Evolutionary conservation across 2,329 filamentous ascomycete genomes (phyloP), one percentile per base, ranked within the genome.

Genomic region (Cladosporium sp.): DNA sequence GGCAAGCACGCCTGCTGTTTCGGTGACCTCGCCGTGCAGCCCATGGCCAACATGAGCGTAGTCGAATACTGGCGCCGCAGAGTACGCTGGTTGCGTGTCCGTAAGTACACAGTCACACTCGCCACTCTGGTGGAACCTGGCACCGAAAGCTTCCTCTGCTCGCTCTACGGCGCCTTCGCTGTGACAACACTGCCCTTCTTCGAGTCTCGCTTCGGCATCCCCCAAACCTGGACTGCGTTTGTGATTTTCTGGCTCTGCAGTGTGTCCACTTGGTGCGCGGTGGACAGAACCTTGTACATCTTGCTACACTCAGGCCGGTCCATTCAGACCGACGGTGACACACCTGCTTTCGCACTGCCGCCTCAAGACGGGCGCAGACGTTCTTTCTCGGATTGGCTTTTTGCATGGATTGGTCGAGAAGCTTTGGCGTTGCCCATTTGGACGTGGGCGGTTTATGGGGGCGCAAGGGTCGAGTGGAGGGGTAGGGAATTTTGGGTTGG

Each of bases 111-210:
- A 0, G 95, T 99, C 16, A 85, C 92, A 1, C 82, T 90, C 0
- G 96, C 95, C 0, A 98, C 96, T 0, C 81, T 97, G 1, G 91
- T 97, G 2, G 95, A 99, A 75, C 95, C 94, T 0, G 93, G 93
- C 2, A 93, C 96, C 0, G 95, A 99, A 77, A 90, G 90, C 31
- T 85, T 99, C 37, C 75, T 98, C 0, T 97, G 93, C 78, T 92
- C 90, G 26, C 79, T 89, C 0, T 93, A 96, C 73, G 88, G 93
- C 52, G 86, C 92, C 1, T 96, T 90, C 77, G 92, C 89, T 0
- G 73, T 92, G 3, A 96, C 91, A 0, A 92, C 89, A 0, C 75
- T 96, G 0, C 87, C 90, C 0, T 88, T 84, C 75, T 86, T 91
- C 67, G 78, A 84, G 62, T 71, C 81, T 0, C 76, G 73, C 6